Evolutionary conservation across 306 rosid species (phyloP), one percentile per base, ranked within the genome.

Genomic region (Prunus dulcis): DNA sequence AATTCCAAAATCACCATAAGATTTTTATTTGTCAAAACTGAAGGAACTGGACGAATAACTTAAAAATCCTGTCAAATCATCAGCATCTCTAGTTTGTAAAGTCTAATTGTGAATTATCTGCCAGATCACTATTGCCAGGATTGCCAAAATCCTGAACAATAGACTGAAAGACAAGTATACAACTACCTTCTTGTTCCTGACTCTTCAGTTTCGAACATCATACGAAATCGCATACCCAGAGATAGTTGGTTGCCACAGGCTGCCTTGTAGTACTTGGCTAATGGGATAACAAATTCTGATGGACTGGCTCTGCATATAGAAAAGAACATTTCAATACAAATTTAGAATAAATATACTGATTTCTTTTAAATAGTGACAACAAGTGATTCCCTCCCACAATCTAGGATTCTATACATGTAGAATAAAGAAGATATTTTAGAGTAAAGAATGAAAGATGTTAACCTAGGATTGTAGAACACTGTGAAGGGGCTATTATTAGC

Each of bases 161-260:
- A 61, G 63, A 72, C 71, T 64, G 25, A 55, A 84, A 67, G 78
- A 67, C 73, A 79, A 58, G 75, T 76, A 88, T 84, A 55, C 66
- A 77, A 74, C 80, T 75, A 95, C 98, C 98, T 95, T 89, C 98
- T 88, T 67, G 97, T 92, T 84, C 98, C 98, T 0, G 99, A 95
- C 76, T 95, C 99, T 76, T 95, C 99, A 49, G 99, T 91, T 81
- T 95, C 99, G 58, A 95, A 92, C 93, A 95, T 92, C 99, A 95
- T 95, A 46, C 97, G 87, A 46, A 95, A 95, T 9, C 99, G 96
- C 99, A 95, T 95, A 72, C 99, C 99, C 52, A 90, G 90, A 14
- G 98, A 92, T 74, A 91, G 76, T 79, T 92, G 99, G 78, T 89
- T 93, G 77, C 92, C 90, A 86, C 82, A 92, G n/a, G 88, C 97